Evolutionary conservation across 164 flowering plant genomes (phyloP).

Genomic region (grape (Vitis vinifera)): DNA sequence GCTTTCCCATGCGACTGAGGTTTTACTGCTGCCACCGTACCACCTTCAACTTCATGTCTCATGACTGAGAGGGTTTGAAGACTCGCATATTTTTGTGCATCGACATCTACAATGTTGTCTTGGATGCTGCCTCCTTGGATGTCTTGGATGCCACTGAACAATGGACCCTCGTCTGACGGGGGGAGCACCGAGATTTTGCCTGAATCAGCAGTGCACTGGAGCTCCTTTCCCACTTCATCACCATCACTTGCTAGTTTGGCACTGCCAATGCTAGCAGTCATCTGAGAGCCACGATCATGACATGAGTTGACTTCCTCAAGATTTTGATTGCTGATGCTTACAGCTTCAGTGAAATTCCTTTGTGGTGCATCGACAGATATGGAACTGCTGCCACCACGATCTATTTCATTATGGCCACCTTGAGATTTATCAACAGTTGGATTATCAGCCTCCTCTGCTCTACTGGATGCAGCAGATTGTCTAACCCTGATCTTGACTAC

Average conservation of each 20-base stretch:
- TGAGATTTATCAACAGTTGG: slow-evolving; percentile 45
- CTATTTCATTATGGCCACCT: slow-evolving; percentile 45
- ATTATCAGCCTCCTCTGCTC: slow-evolving; percentile 54
- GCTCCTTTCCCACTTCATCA: slow-evolving; percentile 66
- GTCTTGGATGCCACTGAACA: slow-evolving; percentile 37
- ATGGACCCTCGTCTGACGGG: slow-evolving; percentile 29
- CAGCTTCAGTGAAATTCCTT: slow-evolving; percentile 44
- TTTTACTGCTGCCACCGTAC: slow-evolving; percentile 14
- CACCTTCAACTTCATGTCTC: slow-evolving; percentile 28
- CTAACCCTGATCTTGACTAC: slow-evolving; percentile 74
- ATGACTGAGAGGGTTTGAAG: slow-evolving; percentile 38
- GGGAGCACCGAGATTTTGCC: slow-evolving; percentile 36
- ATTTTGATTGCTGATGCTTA: slow-evolving; percentile 55
- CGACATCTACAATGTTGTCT: slow-evolving; percentile 35
- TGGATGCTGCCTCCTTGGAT: slow-evolving; percentile 14
- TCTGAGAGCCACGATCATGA: slow-evolving; percentile 71
- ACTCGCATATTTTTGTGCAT: slow-evolving; percentile 38
- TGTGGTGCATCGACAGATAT: slow-evolving; percentile 89
- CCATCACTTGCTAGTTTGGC: slow-evolving; percentile 57
- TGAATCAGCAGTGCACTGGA: slow-evolving; percentile 96
- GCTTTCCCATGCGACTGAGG: slow-evolving; percentile 22
- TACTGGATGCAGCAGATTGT: slow-evolving; percentile 66
- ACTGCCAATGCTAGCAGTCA: slow-evolving; percentile 90
- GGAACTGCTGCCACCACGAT: slow-evolving; percentile 75
- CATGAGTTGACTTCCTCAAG: slow-evolving; percentile 82